Percentiles rank a stretch among this genome's conserved stretches.
Evolutionary conservation across 257 asterid genomes (phyloP).

Genomic region (Solanum bulbocastanum): DNA sequence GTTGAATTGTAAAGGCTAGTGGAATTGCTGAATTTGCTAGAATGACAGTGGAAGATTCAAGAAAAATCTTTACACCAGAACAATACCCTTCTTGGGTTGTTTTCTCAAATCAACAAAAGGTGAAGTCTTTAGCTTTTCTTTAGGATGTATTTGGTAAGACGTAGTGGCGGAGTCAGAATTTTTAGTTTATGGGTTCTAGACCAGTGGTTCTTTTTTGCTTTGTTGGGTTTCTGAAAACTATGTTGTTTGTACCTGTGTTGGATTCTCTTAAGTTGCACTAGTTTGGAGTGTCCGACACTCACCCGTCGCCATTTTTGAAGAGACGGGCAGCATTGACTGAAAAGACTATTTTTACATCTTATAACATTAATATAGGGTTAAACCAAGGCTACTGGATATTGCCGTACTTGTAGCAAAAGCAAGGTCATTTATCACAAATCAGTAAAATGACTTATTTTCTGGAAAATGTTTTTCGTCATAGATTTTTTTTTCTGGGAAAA

Average conservation of each 20-base stretch:
- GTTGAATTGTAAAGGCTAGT: conserved; percentile 41
- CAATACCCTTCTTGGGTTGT: conserved; percentile 92
- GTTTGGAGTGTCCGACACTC: not conserved
- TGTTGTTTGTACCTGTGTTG: not conserved
- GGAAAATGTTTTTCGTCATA: not conserved
- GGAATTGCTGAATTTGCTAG: conserved; percentile 68
- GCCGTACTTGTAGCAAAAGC: not conserved
- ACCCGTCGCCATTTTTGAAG: not conserved
- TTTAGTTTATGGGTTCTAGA: not conserved
- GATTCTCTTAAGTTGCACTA: too few relatives aligned
- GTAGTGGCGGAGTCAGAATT: not conserved
- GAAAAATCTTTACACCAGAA: conserved; percentile 57
- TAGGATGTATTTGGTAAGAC: not conserved
- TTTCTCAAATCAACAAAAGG: conserved; percentile 72
- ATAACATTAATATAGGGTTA: not conserved
- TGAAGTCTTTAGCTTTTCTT: conserved; percentile 14
- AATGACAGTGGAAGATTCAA: conserved; percentile 80
- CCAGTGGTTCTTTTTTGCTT: not conserved
- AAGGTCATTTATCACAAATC: not conserved
- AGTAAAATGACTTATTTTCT: not conserved
- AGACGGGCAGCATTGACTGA: not conserved
- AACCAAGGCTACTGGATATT: not conserved
- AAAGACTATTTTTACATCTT: not conserved
- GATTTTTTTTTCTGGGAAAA: not conserved
- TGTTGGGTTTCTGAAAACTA: not conserved